A percentile compares a stretch with the other conserved stretches of the same genome.
phyloP scores from a whole-genome alignment of 768 basidiomycete species.

The Mycena crocata region DNA sequence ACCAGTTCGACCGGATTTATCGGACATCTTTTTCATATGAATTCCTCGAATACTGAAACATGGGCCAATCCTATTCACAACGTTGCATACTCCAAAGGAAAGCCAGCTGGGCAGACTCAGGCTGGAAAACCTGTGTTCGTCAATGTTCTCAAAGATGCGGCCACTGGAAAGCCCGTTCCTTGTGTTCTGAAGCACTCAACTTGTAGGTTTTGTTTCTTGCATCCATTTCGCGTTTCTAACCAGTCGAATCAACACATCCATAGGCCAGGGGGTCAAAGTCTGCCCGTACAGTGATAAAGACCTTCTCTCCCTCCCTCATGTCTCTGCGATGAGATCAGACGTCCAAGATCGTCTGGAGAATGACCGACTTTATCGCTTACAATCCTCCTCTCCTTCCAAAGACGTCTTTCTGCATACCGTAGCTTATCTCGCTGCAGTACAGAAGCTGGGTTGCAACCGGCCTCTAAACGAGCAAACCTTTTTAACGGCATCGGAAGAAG shows the following conservation, averaged over 20 bases:
- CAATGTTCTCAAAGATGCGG: not conserved
- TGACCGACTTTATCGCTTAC: not conserved
- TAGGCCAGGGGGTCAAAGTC: constrained; percentile 4
- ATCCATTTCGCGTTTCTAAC: not conserved
- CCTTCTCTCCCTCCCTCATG: not conserved
- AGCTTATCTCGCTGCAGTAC: not conserved
- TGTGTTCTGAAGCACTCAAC: not conserved
- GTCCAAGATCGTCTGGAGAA: constrained; percentile 48
- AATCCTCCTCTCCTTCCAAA: not conserved
- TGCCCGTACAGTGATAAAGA: constrained; percentile 1
- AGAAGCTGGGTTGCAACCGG: constrained; percentile 5
- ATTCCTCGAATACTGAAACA: not conserved
- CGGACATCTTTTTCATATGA: not conserved
- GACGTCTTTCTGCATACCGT: not conserved
- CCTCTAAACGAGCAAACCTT: not conserved
- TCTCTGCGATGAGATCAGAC: constrained; percentile 40
- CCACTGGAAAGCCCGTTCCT: not conserved
- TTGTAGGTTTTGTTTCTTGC: not conserved
- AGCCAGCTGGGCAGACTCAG: not conserved
- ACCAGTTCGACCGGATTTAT: not conserved
- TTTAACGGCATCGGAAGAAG: not conserved
- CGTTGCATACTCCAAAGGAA: not conserved
- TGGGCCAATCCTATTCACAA: not conserved
- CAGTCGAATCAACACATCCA: not conserved
- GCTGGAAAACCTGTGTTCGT: not conserved